Evolutionary conservation across 2,329 filamentous ascomycete species (phyloP).

Genomic region (Stagonosporopsis cucurbitacearum): DNA sequence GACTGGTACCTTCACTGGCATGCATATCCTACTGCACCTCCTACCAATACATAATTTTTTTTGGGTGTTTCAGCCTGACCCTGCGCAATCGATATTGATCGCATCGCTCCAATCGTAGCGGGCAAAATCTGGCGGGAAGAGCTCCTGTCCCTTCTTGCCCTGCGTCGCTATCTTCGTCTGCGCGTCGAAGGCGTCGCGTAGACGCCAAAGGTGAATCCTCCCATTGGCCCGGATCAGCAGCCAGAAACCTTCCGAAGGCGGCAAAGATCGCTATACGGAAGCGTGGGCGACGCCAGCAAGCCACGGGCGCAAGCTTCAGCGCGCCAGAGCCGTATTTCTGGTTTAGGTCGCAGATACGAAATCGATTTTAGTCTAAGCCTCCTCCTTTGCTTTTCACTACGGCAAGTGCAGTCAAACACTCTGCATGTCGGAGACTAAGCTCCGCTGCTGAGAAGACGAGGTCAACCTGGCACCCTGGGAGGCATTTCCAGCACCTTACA

Average conservation of each 20-base stretch:
- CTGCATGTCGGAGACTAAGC: slow-evolving; percentile 1
- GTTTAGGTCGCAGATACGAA: not conserved
- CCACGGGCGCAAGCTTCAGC: not conserved
- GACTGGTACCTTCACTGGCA: slow-evolving; percentile 7
- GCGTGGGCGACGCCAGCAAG: not conserved
- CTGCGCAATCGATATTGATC: not conserved
- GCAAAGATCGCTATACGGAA: slow-evolving; percentile 2
- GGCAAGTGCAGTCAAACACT: not conserved
- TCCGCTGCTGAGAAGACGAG: not conserved
- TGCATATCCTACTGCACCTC: slow-evolving; percentile 1
- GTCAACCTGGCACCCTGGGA: not conserved
- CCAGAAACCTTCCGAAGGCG: not conserved
- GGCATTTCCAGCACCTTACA: not conserved
- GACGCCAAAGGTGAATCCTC: not conserved
- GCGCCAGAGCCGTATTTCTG: not conserved
- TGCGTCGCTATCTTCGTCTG: not conserved
- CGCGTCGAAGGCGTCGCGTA: not conserved
- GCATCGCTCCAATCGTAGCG: not conserved
- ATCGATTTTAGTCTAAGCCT: not conserved
- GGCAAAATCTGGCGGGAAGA: not conserved
- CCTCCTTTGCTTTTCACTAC: not conserved
- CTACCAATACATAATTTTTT: not conserved
- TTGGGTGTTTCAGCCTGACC: not conserved
- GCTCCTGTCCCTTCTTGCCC: not conserved
- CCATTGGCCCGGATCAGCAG: not conserved